Evolutionary conservation across 148 eudicot genomes (phyloP).

Genomic region (Rhododendron kiyosumense): DNA sequence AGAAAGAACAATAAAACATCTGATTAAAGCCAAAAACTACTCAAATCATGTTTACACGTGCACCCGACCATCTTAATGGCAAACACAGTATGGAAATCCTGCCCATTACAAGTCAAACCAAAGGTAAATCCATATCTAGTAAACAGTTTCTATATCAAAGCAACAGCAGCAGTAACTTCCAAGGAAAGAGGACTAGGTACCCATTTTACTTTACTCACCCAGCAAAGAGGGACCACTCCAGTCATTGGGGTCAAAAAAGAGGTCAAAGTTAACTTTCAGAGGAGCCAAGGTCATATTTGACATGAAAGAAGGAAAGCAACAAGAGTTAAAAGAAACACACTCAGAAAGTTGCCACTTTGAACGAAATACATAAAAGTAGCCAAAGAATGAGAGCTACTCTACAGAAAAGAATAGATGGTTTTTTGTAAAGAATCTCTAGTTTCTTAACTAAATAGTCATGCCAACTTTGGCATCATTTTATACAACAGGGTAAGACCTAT

Average conservation of each 20-base stretch:
- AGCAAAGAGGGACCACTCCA: background rate
- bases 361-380: constrained; percentile 18
- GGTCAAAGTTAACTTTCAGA: constrained; percentile 10
- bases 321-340: constrained; percentile 6
- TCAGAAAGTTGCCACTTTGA: constrained; percentile 5
- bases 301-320: constrained; percentile 3
- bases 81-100: background rate
- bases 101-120: background rate
- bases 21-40: background rate
- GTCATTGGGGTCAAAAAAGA: background rate
- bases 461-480: constrained; percentile 21
- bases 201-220: constrained; percentile 1
- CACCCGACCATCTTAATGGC: background rate
- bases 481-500: constrained; percentile 12
- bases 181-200: background rate
- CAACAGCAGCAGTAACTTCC: background rate
- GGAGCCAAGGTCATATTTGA: background rate
- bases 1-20: constrained; percentile 1
- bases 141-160: background rate
- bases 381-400: constrained; percentile 38
- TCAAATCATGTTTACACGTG: constrained; percentile 10
- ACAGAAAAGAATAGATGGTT: constrained; percentile 8
- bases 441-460: constrained; percentile 21
- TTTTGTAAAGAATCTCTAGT: constrained; percentile 13
- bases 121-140: background rate